Evolutionary conservation across 805 yeast genomes (phyloP), one percentile per base, ranked within the genome.

Genomic region (Yarrowia sp.): DNA sequence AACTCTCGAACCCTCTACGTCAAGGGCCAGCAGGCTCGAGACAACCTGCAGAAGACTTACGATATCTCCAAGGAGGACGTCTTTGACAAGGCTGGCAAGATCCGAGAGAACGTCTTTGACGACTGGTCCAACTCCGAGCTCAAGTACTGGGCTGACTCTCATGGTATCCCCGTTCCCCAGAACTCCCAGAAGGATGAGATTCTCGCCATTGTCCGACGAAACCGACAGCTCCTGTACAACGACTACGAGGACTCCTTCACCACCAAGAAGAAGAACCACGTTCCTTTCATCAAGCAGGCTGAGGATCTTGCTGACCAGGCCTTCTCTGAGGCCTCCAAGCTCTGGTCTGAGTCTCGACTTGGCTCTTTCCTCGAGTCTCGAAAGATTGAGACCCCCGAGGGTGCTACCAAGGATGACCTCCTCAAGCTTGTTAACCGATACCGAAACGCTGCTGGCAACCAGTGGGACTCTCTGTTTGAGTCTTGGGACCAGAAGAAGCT

Each of bases 401-500:
- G 69, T 9, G 65, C 70, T 17, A 68, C 72, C 41, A 70, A 72
- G 58, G 80, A 80, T 43, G 77, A 81, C 38, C 73, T 86, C 68
- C 69, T 79, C 41, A 76, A 78, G 14, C 65, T 75, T 31, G 83
- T 82, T 3, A 77, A 81, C 70, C 81, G 78, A 67, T 76, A 78
- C 60, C 68, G 69, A 64, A 70, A 71, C 11, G 77, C 82, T 64
- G 76, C 79, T 13, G 72, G 76, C 60, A 65, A 71, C 35, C 68
- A 74, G 55, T 75, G 79, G 4, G 83, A 83, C 65, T 80, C 84
- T 7, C 84, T 86, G 18, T 86, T 84, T 71, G 76, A 80, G 10
- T 69, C 77, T 36, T 86, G 90, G 90, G 75, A 80, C 22, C 71
- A 74, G 8, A 79, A 79, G 8, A 84, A 82, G 57, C 73, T 87